Conservation (phyloP, 805 yeast species). For the Metschnikowia gruessii region DNA sequence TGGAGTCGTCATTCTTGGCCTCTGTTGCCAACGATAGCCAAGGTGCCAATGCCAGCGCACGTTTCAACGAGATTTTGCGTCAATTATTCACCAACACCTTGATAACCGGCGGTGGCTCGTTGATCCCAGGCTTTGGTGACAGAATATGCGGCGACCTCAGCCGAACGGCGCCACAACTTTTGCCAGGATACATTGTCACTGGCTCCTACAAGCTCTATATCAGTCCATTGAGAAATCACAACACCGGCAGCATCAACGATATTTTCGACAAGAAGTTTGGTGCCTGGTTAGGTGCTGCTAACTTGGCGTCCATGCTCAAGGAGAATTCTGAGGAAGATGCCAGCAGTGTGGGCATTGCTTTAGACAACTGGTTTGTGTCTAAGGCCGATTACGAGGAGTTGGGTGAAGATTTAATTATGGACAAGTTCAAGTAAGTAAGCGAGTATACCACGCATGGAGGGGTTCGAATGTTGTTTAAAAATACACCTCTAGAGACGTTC, state of each 20-base stretch:
- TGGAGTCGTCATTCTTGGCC: slow-evolving; percentile 34
- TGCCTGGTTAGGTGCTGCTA: slow-evolving; percentile 73
- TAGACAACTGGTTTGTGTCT: slow-evolving; percentile 53
- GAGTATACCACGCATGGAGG: no score
- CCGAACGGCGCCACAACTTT: slow-evolving; percentile 39
- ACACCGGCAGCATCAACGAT: slow-evolving; percentile 30
- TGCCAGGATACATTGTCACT: slow-evolving; percentile 45
- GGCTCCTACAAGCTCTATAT: slow-evolving; percentile 24
- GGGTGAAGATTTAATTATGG: slow-evolving; percentile 49
- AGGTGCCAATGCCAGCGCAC: slow-evolving; percentile 26
- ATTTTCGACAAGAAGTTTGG: slow-evolving; percentile 55
- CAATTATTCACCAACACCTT: slow-evolving; percentile 44
- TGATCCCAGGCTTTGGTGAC: slow-evolving; percentile 54
- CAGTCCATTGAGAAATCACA: slow-evolving; percentile 25
- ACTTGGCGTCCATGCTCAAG: slow-evolving; percentile 60
- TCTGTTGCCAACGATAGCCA: slow-evolving; percentile 21
- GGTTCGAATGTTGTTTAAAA: neutral
- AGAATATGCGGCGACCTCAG: slow-evolving; percentile 55
- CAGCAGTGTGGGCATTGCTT: slow-evolving; percentile 34
- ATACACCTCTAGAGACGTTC: neutral
- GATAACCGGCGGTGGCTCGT: slow-evolving; percentile 59
- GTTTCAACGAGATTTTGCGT: slow-evolving; percentile 40
- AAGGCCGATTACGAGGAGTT: slow-evolving; percentile 64
- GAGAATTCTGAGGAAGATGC: slow-evolving; percentile 28
- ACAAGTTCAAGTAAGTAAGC: slow-evolving; percentile 37